phyloP scores from a whole-genome alignment of 1,139 yeast species.

The Debaryomyces sp. region DNA sequence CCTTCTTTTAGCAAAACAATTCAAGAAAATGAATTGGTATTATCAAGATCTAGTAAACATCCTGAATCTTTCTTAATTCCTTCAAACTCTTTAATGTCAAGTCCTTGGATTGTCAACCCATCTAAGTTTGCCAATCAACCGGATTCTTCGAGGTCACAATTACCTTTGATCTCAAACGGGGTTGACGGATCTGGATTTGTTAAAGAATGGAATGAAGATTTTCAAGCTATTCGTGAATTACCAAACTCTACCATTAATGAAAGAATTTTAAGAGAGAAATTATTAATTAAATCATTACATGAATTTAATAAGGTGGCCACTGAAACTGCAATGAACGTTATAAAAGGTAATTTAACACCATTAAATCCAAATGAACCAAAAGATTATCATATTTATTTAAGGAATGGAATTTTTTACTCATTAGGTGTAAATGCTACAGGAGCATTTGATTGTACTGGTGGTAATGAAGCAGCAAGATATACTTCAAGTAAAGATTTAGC shows the following conservation, averaged over 20 bases:
- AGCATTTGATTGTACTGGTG: constrained; percentile 67
- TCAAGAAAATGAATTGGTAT: constrained; percentile 40
- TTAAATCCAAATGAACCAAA: constrained; percentile 73
- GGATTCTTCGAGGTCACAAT: constrained; percentile 67
- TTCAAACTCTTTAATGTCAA: constrained; percentile 57
- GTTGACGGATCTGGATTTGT: constrained; percentile 58
- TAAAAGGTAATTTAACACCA: constrained; percentile 75
- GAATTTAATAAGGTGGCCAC: constrained; percentile 81
- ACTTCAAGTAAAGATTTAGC: constrained; percentile 79
- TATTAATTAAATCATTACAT: constrained; percentile 69
- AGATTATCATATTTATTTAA: constrained; percentile 66
- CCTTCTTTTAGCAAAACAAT: constrained; percentile 49
- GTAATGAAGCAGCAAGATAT: constrained; percentile 84
- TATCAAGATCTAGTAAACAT: constrained; percentile 50
- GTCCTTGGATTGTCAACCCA: constrained; percentile 74
- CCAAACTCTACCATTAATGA: constrained; percentile 61
- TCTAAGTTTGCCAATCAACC: constrained; percentile 36
- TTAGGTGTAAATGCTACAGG: constrained; percentile 76
- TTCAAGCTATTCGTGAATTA: constrained; percentile 78
- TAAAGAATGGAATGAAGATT: constrained; percentile 91
- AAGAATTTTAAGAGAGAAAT: constrained; percentile 73
- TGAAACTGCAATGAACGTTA: constrained; percentile 76
- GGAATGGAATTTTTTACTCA: constrained; percentile 87
- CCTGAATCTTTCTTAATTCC: constrained; percentile 65
- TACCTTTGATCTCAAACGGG: constrained; percentile 55